Evolutionary conservation across 306 rosid species (phyloP), one percentile per base, ranked within the genome.

Genomic region (Corylus americana): DNA sequence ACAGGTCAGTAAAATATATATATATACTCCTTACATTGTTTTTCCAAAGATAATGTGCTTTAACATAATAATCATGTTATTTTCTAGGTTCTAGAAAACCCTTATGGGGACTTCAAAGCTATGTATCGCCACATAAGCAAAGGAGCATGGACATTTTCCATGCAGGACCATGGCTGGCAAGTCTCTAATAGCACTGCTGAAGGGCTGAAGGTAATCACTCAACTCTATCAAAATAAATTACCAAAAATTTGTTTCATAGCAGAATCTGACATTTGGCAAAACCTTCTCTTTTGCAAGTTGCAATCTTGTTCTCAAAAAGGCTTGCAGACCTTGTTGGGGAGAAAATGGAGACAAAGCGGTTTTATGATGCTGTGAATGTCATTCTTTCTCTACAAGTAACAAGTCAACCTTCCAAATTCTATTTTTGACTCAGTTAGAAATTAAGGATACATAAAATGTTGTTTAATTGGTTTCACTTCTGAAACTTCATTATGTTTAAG

Each of bases 181-280:
- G 87, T 91, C 58, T 87, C 96, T 25, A 93, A 91, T 42, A 87
- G 91, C 85, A 89, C 93, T 0, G 88, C 89, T 5, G 96, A 91
- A 83, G 91, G 88, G 45, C 81, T 89, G 35, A 91, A 87, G 90
- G 92, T 88, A 66, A 42, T 55, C 0, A 53, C 25, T 55, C 37
- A 7, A 51, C 50, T 50, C 18, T 54, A n/a, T 55, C 62, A 17
- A 6, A 18, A 11, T n/a, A 69, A 20, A 50, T 73, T 4, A 27
- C 51, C 1, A 7, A 17, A 55, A 2, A 8, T 64, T 64, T 14
- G 10, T 64, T 64, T 35, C 48, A 35, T 16, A 16, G 2, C 5
- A 57, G 0, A 8, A 8, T 57, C 22, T 57, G 29, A 57, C 2
- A 2, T 57, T 57, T 20, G 31, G 13, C 3, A 74, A 35, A 20